Evolutionary conservation across 2,329 filamentous ascomycete species (phyloP), one percentile per base, ranked within the genome.

Genomic region (Fusarium udum): DNA sequence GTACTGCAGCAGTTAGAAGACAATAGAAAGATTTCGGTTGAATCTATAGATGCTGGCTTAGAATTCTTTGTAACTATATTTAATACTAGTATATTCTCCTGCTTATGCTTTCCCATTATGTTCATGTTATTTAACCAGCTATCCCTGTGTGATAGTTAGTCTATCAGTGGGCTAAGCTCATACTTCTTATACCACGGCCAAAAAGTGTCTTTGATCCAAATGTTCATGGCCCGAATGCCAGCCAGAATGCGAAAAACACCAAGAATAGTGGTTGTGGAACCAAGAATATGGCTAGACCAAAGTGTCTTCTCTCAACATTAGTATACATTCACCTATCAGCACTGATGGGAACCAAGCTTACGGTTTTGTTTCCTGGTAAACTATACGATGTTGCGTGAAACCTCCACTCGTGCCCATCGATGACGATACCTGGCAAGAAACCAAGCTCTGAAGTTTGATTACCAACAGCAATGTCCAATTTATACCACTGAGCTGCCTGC

Each of bases 1-100:
- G 14, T 22, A 6, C 2, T 53, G 51, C 10, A 3, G 24, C 16
- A 20, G 6, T 3, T 36, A 11, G n/a, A 16, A 16, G 16, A 5
- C 2, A 22, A 36, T 1, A 20, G 32, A 0, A 10, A n/a, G 13
- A 15, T 4, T 4, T 2, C n/a, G n/a, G n/a, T n/a, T n/a, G n/a
- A n/a, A n/a, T n/a, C n/a, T n/a, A n/a, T n/a, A n/a, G n/a, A n/a
- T 7, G 4, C 3, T 37, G 16, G 0, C 5, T 52, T 34, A 20
- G 24, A 53, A 2, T 14, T 31, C 14, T 26, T 3, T 26, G 34
- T 39, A n/a, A 18, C 5, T 22, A 37, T 26, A 12, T n/a, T 39
- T 34, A 59, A 37, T 46, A 32, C 13, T n/a, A 13, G 15, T 16
- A 39, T 18, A 37, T 14, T 13, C 22, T 2, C 9, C 4, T 9